A percentile compares a stretch with the other conserved stretches of the same genome.
Conservation (phyloP, 1,139 yeast species). For the Pichia sp. region DNA sequence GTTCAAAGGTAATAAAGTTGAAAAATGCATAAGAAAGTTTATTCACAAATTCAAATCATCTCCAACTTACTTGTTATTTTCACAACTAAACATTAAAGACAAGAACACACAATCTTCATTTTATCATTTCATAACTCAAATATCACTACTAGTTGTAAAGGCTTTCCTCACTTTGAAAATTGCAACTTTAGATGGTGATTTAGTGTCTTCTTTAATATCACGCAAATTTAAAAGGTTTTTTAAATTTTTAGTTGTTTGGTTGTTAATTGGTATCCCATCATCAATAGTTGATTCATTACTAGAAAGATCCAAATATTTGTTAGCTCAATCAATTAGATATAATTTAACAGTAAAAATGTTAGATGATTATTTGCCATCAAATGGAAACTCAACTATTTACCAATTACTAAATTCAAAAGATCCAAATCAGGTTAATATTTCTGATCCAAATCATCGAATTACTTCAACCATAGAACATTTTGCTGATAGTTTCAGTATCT, state of each 20-base stretch:
- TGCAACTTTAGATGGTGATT: constrained; percentile 78
- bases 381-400: constrained; percentile 33
- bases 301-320: constrained; percentile 60
- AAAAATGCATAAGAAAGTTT: background rate
- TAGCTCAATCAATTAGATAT: constrained; percentile 60
- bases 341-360: constrained; percentile 61
- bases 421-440: constrained; percentile 27
- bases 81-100: constrained; percentile 16
- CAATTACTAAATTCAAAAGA: constrained; percentile 22
- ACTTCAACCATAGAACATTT: constrained; percentile 75
- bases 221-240: constrained; percentile 62
- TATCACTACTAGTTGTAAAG: constrained; percentile 51
- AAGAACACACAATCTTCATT: constrained; percentile 18
- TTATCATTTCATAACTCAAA: constrained; percentile 40
- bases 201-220: constrained; percentile 77
- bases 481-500: constrained; percentile 61
- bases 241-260: constrained; percentile 65
- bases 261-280: constrained; percentile 82
- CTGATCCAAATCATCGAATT: constrained; percentile 78
- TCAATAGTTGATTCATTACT: constrained; percentile 71
- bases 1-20: background rate
- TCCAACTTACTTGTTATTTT: constrained; percentile 18
- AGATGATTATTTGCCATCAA: constrained; percentile 61
- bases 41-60: constrained; percentile 11
- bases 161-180: constrained; percentile 76